Evolutionary conservation across 192 early-diverging fungal genomes (phyloP), one percentile per base, ranked within the genome.

Genomic region (Geranomyces variabilis): DNA sequence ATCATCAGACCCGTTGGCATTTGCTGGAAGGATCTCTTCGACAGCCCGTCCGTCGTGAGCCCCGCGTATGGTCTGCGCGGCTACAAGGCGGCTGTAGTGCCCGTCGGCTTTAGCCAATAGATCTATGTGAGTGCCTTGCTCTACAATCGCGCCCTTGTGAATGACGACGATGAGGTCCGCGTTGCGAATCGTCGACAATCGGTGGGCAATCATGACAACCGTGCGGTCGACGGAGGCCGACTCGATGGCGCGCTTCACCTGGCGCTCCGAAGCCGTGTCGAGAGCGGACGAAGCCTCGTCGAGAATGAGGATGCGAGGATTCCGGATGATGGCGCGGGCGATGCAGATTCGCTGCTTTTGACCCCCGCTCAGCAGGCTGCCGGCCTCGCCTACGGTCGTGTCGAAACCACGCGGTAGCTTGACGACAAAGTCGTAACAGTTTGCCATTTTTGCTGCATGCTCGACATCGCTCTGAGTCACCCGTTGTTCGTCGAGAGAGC

Each of bases 161-260:
- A 91, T 79, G 14, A 95, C 93, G 21, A 93, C 88, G 71, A 97
- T 97, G 19, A 88, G 73, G 74, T 95, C 88, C n/a, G 93, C 89
- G 59, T 93, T 87, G 31, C 84, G 79, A 63, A 97, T 90, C 29
- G 95, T 97, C 47, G 91, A 93, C 22, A 97, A 77, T 34, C 93
- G 87, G 75, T 95, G 90, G 5, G 63, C 72, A 58, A 69, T 34
- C 8, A 63, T 29, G 28, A 73, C 36, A 41, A 41, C 5, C 36
- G 3, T 41, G 10, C 36, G 58, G 87, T 86, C 86, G 28, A 78
- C 66, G 61, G 83, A 75, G 22, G 87, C 82, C 13, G 48, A 29
- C 57, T 80, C 79, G 12, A 92, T 68, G 14, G 88, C 84, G 45
- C 85, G 81, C 63, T 89, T 87, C 26, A 92, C 89, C 13, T 88